Conservation (phyloP, 225 moss, liverwort and hornwort species). For the Pseudisothecium myosuroides region DNA sequence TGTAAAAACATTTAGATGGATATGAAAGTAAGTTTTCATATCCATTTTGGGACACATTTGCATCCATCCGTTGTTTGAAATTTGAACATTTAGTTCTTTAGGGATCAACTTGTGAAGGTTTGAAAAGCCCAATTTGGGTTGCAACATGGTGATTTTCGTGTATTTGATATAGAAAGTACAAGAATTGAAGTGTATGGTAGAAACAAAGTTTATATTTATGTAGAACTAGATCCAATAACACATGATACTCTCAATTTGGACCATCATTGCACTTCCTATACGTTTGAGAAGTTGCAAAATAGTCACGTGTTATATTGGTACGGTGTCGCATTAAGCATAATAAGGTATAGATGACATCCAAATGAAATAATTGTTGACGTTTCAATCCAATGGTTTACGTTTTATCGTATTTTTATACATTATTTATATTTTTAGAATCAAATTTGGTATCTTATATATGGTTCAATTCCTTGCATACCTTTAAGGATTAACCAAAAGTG, state of each 20-base stretch:
- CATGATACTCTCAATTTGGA: not conserved
- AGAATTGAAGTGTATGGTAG: not conserved
- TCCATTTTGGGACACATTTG: not conserved
- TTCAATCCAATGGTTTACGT: not conserved
- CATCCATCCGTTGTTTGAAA: not conserved
- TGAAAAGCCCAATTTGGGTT: not conserved
- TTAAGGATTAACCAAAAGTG: not conserved
- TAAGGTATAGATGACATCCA: not conserved
- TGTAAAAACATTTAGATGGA: not conserved
- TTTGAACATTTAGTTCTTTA: not conserved
- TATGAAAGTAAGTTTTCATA: too few species aligned
- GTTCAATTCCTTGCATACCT: not conserved
- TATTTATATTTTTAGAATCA: not conserved
- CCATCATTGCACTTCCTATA: not conserved
- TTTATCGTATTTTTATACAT: not conserved
- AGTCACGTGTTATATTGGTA: too few species aligned
- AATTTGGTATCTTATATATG: not conserved
- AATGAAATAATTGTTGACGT: not conserved
- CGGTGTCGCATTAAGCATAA: not conserved
- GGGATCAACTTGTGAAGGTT: accelerated
- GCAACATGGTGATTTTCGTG: too few species aligned
- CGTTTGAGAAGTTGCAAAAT: not conserved
- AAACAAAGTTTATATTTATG: not conserved
- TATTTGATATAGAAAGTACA: not conserved
- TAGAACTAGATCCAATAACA: not conserved